Conservation (phyloP, 2,329 filamentous ascomycete genomes). For the Arthrobotrys sinensis region DNA sequence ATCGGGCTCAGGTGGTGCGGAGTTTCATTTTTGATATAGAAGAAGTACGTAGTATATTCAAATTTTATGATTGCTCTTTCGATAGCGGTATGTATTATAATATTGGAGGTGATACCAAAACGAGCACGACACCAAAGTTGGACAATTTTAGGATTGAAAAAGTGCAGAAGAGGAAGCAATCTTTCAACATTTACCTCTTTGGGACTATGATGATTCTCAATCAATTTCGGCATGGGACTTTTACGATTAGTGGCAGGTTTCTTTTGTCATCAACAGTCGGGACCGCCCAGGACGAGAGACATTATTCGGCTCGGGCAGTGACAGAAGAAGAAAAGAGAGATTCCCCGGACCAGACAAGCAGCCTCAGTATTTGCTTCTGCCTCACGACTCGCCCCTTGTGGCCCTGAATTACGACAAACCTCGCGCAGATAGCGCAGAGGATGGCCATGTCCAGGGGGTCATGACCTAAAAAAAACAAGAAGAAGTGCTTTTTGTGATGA, state of each 20-base stretch:
- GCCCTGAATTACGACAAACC: constrained; percentile 26
- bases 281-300: constrained; percentile 28
- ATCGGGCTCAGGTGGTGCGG: constrained; percentile 19
- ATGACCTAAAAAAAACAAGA: constrained; percentile 20
- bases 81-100: constrained; percentile 5
- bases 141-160: constrained; percentile 32
- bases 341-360: constrained; percentile 13
- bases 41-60: background rate
- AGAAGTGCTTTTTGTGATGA: constrained; percentile 27
- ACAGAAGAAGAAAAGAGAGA: constrained; percentile 31
- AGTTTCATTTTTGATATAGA: constrained; percentile 21
- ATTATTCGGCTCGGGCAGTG: constrained; percentile 26
- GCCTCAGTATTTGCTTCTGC: constrained; percentile 27
- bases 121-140: background rate
- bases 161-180: constrained; percentile 46
- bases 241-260: constrained; percentile 15
- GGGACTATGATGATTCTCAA: constrained; percentile 21
- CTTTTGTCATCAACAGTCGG: constrained; percentile 10
- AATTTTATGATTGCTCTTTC: constrained; percentile 10
- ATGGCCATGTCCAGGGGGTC: constrained; percentile 5
- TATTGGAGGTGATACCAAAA: constrained; percentile 1
- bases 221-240: constrained; percentile 21
- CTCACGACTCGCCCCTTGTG: constrained; percentile 4
- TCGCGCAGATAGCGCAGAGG: constrained; percentile 26
- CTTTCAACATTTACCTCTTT: constrained; percentile 43